Evolutionary conservation across 2,329 filamentous ascomycete genomes (phyloP), one percentile per base, ranked within the genome.

Genomic region (Aureobasidium sp.): DNA sequence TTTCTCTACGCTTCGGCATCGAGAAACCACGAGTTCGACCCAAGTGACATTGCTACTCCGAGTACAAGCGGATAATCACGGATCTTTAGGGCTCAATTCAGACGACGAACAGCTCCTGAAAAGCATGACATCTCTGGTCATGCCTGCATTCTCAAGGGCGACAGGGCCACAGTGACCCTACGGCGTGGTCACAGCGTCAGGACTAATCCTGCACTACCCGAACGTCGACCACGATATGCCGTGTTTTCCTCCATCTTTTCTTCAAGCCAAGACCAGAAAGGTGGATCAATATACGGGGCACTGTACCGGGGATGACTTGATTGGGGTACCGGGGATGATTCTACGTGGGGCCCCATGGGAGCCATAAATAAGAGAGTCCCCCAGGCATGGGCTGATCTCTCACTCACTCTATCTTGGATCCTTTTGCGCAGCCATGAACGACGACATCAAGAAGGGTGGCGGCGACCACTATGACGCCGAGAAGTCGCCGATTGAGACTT

Each of bases 241-340:
- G 53, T 57, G 53, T 57, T 57, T 57, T 44, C 39, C 53, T 57
- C 53, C 53, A 45, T 57, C 55, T 39, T 58, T 58, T 58, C 55
- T 27, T 48, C 41, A n/a, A 9, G 55, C 42, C 55, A 47, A 58
- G 55, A 17, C 29, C 22, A 27, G 14, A 27, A 37, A 48, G 31
- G 41, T 47, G 55, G 55, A 48, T 48, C 55, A 3, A 58, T 48
- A 58, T 58, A 45, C 20, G 39, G 53, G 53, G 53, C 53, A 25
- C 25, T 22, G 41, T 45, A n/a, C 53, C 53, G 53, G 53, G 53
- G 53, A 47, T 9, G 27, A 37, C 7, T 20, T 20, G 37, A 37
- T 58, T 42, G 55, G 55, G 55, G 39, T 48, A 48, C 27, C 41
- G 53, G 53, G 55, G 55, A 5, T 15, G 29, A 27, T 11, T 12